Evolutionary conservation across 23 red algal species (phyloP).

Genomic region (Gracilaria vermiculophylla): DNA sequence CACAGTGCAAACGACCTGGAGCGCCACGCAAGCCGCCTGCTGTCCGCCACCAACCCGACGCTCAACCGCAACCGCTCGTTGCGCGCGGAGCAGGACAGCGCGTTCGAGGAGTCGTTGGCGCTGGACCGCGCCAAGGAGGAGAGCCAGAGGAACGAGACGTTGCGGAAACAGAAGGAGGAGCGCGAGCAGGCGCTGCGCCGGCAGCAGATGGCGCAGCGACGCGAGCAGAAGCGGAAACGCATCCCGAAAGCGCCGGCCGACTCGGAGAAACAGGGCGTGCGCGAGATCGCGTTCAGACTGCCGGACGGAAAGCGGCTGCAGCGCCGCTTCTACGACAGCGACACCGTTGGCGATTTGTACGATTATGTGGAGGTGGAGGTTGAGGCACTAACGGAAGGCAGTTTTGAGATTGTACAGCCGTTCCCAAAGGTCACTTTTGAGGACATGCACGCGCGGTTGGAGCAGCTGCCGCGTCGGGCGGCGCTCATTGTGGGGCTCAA

Average conservation of each 20-base stretch:
- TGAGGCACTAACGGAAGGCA: slow-evolving; percentile 28
- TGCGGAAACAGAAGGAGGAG: slow-evolving; percentile 5
- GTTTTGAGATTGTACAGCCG: slow-evolving; percentile 37
- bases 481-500: slow-evolving; percentile 54
- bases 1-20: neutral
- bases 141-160: slow-evolving; percentile 18
- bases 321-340: slow-evolving; percentile 18
- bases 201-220: neutral
- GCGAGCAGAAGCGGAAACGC: slow-evolving; percentile 38
- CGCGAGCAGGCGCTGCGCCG: neutral
- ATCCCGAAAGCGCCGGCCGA: slow-evolving; percentile 1
- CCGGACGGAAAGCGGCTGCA: slow-evolving; percentile 52
- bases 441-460: slow-evolving; percentile 28
- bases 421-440: slow-evolving; percentile 52
- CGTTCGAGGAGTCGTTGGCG: slow-evolving; percentile 45
- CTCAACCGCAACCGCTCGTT: slow-evolving; percentile 34
- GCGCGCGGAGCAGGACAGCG: slow-evolving; percentile 42
- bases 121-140: slow-evolving; percentile 57
- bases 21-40: slow-evolving; percentile 32
- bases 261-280: neutral
- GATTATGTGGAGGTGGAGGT: slow-evolving; percentile 38
- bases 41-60: slow-evolving; percentile 43
- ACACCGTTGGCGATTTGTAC: slow-evolving; percentile 53
- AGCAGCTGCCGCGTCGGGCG: slow-evolving; percentile 17
- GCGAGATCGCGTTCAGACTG: slow-evolving; percentile 41